phyloP scores from a whole-genome alignment of 768 basidiomycete genomes.

The Tremella yokohamensis region DNA sequence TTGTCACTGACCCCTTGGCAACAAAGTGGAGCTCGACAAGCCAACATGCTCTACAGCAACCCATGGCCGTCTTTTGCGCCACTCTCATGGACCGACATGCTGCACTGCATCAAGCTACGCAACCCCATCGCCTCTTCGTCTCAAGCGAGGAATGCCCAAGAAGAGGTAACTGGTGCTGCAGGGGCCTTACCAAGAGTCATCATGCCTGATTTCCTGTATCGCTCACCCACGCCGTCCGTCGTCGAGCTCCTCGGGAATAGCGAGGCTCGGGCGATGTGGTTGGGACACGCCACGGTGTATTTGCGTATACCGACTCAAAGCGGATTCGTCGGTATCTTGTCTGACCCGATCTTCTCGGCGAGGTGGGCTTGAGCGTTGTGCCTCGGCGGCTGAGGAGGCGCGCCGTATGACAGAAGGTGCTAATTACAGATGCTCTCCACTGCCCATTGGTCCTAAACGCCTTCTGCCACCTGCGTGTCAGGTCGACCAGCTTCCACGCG shows the following conservation, averaged over 20 bases:
- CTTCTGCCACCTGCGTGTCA: slow-evolving; percentile 21
- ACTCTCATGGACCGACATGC: background rate
- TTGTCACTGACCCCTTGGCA: too few relatives aligned
- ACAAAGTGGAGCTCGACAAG: too few relatives aligned
- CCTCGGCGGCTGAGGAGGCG: too few relatives aligned
- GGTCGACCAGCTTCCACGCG: slow-evolving; percentile 22
- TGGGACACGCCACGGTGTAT: slow-evolving; percentile 5
- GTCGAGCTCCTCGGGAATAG: too few relatives aligned
- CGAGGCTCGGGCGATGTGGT: background rate
- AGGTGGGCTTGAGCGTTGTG: too few relatives aligned
- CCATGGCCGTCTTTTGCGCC: slow-evolving; percentile 3
- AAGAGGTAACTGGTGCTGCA: too few relatives aligned
- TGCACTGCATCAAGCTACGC: background rate
- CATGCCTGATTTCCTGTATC: too few relatives aligned
- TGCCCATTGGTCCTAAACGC: slow-evolving; percentile 30
- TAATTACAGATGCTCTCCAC: too few relatives aligned
- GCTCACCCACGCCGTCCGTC: too few relatives aligned
- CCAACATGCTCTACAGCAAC: background rate
- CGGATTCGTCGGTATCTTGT: background rate
- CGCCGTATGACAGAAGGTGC: too few relatives aligned
- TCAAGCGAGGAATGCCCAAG: too few relatives aligned
- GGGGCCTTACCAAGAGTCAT: too few relatives aligned
- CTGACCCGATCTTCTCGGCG: slow-evolving; percentile 7
- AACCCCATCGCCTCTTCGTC: background rate
- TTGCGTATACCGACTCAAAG: background rate